phyloP scores from a whole-genome alignment of 352 stramenopile species.

The Phytophthora citrophthora region DNA sequence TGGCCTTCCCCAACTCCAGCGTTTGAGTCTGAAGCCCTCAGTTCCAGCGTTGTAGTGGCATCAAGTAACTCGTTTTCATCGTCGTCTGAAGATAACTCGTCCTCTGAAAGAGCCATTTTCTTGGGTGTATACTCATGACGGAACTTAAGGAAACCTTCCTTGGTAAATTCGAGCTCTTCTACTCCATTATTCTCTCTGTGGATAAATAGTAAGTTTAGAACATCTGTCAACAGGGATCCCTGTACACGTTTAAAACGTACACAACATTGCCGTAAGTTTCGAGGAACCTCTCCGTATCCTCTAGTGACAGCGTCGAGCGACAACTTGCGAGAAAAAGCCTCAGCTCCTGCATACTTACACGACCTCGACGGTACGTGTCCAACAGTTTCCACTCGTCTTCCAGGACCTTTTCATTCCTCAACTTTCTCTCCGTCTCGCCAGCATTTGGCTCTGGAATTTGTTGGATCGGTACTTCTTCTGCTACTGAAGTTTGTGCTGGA shows the following conservation, averaged over 20 bases:
- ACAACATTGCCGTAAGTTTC: slow-evolving; percentile 54
- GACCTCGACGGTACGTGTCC: slow-evolving; percentile 56
- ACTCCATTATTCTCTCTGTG: slow-evolving; percentile 21
- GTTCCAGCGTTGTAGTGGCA: background rate
- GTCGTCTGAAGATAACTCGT: slow-evolving; percentile 41
- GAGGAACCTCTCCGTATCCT: slow-evolving; percentile 61
- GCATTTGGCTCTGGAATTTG: slow-evolving; percentile 5
- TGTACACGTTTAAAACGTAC: slow-evolving; percentile 10
- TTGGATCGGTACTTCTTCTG: slow-evolving; percentile 1
- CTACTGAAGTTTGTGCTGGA: background rate
- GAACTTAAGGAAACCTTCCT: slow-evolving; percentile 60
- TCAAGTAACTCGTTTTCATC: slow-evolving; percentile 30
- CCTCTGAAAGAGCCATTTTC: slow-evolving; percentile 37
- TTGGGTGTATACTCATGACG: slow-evolving; percentile 52
- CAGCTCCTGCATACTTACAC: slow-evolving; percentile 51
- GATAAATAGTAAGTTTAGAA: background rate
- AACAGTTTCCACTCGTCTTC: slow-evolving; percentile 63
- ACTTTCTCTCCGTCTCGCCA: slow-evolving; percentile 24
- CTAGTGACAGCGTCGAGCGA: slow-evolving; percentile 38
- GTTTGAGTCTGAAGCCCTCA: slow-evolving; percentile 3
- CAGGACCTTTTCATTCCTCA: slow-evolving; percentile 40
- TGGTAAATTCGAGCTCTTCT: slow-evolving; percentile 49
- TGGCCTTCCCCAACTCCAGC: background rate
- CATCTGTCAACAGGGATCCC: background rate
- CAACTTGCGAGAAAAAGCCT: slow-evolving; percentile 56